Evolutionary conservation across 1,284 basidiomycete genomes (phyloP).

Genomic region (Cutaneotrichosporon mucoides): DNA sequence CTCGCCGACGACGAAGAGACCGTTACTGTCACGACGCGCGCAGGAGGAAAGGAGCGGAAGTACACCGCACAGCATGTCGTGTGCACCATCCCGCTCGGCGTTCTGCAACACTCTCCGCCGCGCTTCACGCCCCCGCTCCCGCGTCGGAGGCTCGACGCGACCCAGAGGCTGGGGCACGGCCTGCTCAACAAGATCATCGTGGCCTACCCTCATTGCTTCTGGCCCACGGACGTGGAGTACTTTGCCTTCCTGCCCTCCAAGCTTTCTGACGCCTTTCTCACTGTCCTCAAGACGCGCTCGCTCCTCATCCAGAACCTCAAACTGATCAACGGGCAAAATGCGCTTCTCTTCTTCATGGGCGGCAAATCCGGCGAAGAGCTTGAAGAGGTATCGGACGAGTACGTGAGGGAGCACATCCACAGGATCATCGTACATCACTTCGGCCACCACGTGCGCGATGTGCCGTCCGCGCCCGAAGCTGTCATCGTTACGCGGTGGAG

Average conservation of each 20-base stretch:
- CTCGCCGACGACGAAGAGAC: background rate
- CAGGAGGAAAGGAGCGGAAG: background rate
- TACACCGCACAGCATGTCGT: background rate
- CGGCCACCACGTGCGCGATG: background rate
- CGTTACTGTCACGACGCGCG: background rate
- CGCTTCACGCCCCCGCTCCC: background rate
- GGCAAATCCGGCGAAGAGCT: background rate
- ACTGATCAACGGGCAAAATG: background rate
- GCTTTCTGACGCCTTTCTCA: background rate
- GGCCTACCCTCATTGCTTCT: background rate
- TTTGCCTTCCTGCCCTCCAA: background rate
- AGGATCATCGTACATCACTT: background rate
- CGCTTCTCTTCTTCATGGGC: conserved; percentile 1
- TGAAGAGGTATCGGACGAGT: background rate
- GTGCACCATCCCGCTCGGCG: background rate
- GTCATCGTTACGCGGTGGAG: background rate
- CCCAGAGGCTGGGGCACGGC: background rate
- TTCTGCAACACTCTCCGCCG: background rate
- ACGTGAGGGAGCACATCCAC: conserved; percentile 1
- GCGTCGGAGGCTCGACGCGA: background rate
- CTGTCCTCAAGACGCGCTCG: background rate
- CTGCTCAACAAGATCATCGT: conserved; percentile 1
- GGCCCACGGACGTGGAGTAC: background rate
- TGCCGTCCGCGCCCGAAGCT: background rate
- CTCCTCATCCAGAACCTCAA: background rate